phyloP scores from a whole-genome alignment of 2,329 filamentous ascomycete species.

The Aspergillus novofumigatus region DNA sequence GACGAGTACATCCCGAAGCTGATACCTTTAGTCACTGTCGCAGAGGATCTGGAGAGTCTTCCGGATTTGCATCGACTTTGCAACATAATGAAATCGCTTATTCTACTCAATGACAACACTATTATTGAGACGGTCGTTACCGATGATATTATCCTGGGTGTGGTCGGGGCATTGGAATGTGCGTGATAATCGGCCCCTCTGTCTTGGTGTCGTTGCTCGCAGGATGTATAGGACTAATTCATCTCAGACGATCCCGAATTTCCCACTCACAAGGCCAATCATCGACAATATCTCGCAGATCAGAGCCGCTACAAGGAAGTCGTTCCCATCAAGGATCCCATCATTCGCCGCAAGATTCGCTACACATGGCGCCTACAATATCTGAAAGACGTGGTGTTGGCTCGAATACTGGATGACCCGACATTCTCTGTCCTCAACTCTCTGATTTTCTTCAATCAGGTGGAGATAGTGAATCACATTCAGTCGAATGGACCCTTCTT shows the following conservation, averaged over 20 bases:
- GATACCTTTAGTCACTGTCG: conserved; percentile 78
- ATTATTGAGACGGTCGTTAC: conserved; percentile 94
- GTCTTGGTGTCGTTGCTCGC: neutral
- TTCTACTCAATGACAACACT: conserved; percentile 86
- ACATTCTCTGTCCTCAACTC: conserved; percentile 97
- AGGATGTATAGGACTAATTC: conserved; percentile 26
- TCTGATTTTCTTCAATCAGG: conserved; percentile 97
- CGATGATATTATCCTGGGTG: conserved; percentile 82
- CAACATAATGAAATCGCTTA: conserved; percentile 96
- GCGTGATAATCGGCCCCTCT: conserved; percentile 22
- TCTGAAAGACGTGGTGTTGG: conserved; percentile 95
- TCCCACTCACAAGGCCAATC: conserved; percentile 94
- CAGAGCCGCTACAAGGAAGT: conserved; percentile 94
- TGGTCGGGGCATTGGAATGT: conserved; percentile 92
- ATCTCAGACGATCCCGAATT: conserved; percentile 83
- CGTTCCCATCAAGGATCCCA: conserved; percentile 78
- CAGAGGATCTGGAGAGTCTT: conserved; percentile 86
- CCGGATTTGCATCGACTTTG: conserved; percentile 84
- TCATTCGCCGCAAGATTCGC: conserved; percentile 85
- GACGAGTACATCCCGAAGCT: conserved; percentile 86
- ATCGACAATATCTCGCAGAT: conserved; percentile 86
- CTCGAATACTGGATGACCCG: conserved; percentile 91
- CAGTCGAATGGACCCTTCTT: conserved; percentile 75
- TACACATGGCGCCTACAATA: conserved; percentile 95
- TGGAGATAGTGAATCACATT: conserved; percentile 95